Evolutionary conservation across 495 filamentous ascomycete species (phyloP).

Genomic region (Stereocaulon alpinum): DNA sequence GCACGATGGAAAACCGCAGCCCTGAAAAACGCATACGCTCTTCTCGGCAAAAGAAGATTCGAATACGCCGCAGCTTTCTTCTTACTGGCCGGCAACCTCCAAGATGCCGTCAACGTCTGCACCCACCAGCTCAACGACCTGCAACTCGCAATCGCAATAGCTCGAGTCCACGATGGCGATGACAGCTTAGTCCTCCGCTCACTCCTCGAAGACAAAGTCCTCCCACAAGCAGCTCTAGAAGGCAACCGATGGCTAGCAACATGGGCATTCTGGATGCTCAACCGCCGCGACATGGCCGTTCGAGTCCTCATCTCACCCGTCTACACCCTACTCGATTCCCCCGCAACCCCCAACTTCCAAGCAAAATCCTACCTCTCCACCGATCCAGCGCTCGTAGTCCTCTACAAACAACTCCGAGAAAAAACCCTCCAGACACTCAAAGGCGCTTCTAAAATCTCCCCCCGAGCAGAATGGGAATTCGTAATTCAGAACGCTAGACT

Average conservation of each 20-base stretch:
- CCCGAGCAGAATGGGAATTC: conserved; percentile 76
- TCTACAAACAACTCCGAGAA: conserved; percentile 80
- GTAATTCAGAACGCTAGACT: conserved; percentile 78
- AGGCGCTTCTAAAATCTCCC: conserved; percentile 72
- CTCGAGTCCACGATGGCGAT: conserved; percentile 83
- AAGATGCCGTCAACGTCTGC: conserved; percentile 77
- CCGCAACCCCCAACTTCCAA: conserved; percentile 41
- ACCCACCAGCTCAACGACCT: conserved; percentile 75
- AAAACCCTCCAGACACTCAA: conserved; percentile 77
- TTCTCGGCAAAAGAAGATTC: conserved; percentile 84
- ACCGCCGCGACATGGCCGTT: conserved; percentile 72
- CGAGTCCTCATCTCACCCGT: conserved; percentile 72
- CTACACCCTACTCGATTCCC: conserved; percentile 56
- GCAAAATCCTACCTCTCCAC: conserved; percentile 76
- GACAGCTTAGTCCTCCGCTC: conserved; percentile 60
- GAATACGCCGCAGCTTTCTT: conserved; percentile 97
- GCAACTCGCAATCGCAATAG: conserved; percentile 84
- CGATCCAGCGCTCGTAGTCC: conserved; percentile 75
- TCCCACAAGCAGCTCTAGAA: conserved; percentile 64
- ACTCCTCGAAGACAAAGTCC: conserved; percentile 68
- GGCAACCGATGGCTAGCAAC: conserved; percentile 90
- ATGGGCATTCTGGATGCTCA: conserved; percentile 95
- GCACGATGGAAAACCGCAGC: conserved; percentile 81
- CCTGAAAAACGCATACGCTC: conserved; percentile 93
- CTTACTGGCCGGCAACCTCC: conserved; percentile 74